Evolutionary conservation across 176 grass and related monocot species (phyloP).

Genomic region (Avena insularis): DNA sequence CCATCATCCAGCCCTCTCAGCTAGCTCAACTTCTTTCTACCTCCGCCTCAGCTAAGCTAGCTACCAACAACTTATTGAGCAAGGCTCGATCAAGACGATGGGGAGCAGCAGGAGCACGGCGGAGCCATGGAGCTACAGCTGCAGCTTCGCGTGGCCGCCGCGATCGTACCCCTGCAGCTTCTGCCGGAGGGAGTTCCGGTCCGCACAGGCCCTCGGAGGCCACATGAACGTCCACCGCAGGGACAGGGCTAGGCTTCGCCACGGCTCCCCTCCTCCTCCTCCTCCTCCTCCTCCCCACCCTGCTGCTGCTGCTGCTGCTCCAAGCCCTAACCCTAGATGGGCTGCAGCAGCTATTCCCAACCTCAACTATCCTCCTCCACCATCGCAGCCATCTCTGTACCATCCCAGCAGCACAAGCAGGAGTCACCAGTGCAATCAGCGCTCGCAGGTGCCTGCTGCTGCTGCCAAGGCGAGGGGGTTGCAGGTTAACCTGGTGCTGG

Average conservation of each 20-base stretch:
- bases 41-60: not conserved
- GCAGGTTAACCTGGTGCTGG: slow-evolving; percentile 33
- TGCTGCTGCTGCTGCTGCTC: not conserved
- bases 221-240: slow-evolving; percentile 70
- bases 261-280: slow-evolving; percentile 6
- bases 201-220: slow-evolving; percentile 61
- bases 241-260: slow-evolving; percentile 54
- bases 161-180: slow-evolving; percentile 58
- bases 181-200: slow-evolving; percentile 65
- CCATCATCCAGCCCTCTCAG: too few species aligned
- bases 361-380: slow-evolving; percentile 57
- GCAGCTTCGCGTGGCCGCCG: slow-evolving; percentile 42
- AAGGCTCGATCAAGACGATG: not conserved
- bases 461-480: not conserved
- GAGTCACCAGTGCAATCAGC: not conserved
- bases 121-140: slow-evolving; percentile 40
- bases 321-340: not conserved
- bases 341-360: slow-evolving; percentile 35
- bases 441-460: not conserved
- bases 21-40: not conserved
- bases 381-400: not conserved
- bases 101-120: slow-evolving; percentile 29
- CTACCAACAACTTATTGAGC: not conserved
- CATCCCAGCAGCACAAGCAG: not conserved
- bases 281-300: not conserved